These are phyloP conservation scores for Beauveria sp. DNA, from an alignment of 2,329 filamentous ascomycete genomes.

Conservation along the genomic window DNA sequence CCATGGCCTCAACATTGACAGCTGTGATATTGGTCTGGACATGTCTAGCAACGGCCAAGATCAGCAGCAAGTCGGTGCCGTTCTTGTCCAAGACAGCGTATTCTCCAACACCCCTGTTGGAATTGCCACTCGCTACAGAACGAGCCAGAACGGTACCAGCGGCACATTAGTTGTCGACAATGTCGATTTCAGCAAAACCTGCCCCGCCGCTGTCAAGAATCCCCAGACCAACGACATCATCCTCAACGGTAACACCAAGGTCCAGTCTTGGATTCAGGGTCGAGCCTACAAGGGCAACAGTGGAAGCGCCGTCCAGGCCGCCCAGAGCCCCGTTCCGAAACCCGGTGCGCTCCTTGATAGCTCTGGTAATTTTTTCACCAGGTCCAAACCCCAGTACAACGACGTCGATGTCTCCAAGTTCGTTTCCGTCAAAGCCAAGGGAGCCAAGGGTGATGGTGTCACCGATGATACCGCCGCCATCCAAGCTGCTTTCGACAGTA, in stretches of 20 bases:
- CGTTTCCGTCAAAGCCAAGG: slow-evolving; percentile 71
- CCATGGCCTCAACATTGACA: slow-evolving; percentile 67
- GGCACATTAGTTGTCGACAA: slow-evolving; percentile 83
- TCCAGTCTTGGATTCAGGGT: slow-evolving; percentile 73
- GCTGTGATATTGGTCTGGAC: slow-evolving; percentile 68
- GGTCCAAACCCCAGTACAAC: slow-evolving; percentile 85
- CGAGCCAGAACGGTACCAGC: slow-evolving; percentile 57
- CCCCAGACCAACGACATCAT: slow-evolving; percentile 49
- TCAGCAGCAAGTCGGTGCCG: slow-evolving; percentile 74
- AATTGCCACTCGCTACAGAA: slow-evolving; percentile 60
- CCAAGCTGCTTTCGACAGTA: slow-evolving; percentile 66
- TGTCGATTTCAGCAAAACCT: slow-evolving; percentile 67
- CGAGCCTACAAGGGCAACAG: slow-evolving; percentile 53
- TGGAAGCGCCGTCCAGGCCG: slow-evolving; percentile 51
- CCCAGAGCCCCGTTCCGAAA: slow-evolving; percentile 49
- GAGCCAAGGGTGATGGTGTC: slow-evolving; percentile 78
- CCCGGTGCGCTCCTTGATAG: slow-evolving; percentile 57
- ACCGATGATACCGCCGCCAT: slow-evolving; percentile 84
- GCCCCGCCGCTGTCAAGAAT: slow-evolving; percentile 58
- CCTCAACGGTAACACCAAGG: slow-evolving; percentile 60
- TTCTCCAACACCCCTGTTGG: slow-evolving; percentile 70
- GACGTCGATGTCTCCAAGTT: slow-evolving; percentile 60
- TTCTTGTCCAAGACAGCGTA: slow-evolving; percentile 73
- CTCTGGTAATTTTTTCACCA: slow-evolving; percentile 66
- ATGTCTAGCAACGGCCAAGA: slow-evolving; percentile 58